These are phyloP conservation scores for Chloris gayana DNA, from an alignment of 176 grass and related monocot genomes.

Conservation along the genomic window DNA sequence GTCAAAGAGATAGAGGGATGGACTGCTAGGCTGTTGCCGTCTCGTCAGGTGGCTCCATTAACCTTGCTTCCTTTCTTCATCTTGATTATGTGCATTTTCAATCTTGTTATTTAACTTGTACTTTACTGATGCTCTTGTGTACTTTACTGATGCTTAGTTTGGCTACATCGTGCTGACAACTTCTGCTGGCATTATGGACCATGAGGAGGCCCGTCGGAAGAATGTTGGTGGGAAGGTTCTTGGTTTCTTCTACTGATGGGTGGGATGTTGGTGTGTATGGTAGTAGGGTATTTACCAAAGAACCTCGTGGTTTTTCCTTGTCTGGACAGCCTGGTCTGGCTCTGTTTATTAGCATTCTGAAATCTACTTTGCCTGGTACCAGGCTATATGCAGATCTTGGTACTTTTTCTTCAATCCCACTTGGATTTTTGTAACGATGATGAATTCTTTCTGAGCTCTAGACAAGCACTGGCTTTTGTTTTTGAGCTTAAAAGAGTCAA, in stretches of 20 bases:
- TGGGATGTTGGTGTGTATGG: neutral
- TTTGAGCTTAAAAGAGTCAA: neutral
- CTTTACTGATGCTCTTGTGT: too few relatives aligned
- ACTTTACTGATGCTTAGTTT: conserved; percentile 45
- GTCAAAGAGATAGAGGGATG: conserved; percentile 75
- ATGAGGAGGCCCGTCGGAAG: conserved; percentile 75
- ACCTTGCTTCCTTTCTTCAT: neutral
- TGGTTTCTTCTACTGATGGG: conserved; percentile 64
- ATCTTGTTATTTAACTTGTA: neutral
- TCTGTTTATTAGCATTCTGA: conserved; percentile 19
- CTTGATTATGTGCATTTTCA: neutral
- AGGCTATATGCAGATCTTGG: neutral
- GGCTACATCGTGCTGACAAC: conserved; percentile 77
- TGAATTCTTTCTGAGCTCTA: neutral
- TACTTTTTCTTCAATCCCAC: neutral
- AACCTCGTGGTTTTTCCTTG: conserved; percentile 9
- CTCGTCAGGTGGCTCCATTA: conserved; percentile 45
- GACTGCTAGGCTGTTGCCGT: conserved; percentile 71
- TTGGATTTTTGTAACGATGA: neutral
- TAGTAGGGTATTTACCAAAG: conserved; percentile 1
- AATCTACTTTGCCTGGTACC: neutral
- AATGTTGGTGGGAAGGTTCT: conserved; percentile 75
- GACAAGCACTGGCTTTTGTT: neutral
- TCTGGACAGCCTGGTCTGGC: neutral
- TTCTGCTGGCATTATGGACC: conserved; percentile 81